These are phyloP conservation scores for Rubia balearica DNA, from an alignment of 305 asterid species.

Conservation along the genomic window DNA sequence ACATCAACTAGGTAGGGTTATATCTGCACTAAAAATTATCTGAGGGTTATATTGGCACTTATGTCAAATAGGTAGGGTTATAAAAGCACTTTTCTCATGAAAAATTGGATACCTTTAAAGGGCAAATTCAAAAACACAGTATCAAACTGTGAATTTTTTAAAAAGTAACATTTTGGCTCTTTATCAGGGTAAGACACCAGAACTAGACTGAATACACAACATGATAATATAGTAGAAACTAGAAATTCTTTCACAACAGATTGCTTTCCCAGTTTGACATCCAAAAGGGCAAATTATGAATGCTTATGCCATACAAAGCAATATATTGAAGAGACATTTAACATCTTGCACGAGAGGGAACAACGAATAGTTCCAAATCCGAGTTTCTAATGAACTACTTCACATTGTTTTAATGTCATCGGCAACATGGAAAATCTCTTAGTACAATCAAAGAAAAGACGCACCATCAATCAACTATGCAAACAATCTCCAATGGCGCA, in stretches of 20 bases:
- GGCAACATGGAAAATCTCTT: background rate
- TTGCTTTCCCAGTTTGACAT: background rate
- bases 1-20: no score
- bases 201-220: background rate
- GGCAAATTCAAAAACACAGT: no score
- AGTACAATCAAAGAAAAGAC: background rate
- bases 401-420: background rate
- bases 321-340: background rate
- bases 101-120: no score
- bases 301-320: background rate
- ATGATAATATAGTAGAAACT: background rate
- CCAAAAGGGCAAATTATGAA: background rate
- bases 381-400: background rate
- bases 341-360: background rate
- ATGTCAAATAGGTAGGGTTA: no score
- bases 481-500: background rate
- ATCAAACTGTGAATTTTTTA: no score
- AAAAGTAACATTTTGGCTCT: no score
- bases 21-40: no score
- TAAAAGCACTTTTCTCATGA: no score
- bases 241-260: background rate
- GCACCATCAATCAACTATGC: background rate
- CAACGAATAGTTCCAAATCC: background rate
- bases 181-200: background rate
- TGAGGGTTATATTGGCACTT: no score